phyloP scores from a whole-genome alignment of 2,329 filamentous ascomycete species.

The Penicillium aurantiogriseum region DNA sequence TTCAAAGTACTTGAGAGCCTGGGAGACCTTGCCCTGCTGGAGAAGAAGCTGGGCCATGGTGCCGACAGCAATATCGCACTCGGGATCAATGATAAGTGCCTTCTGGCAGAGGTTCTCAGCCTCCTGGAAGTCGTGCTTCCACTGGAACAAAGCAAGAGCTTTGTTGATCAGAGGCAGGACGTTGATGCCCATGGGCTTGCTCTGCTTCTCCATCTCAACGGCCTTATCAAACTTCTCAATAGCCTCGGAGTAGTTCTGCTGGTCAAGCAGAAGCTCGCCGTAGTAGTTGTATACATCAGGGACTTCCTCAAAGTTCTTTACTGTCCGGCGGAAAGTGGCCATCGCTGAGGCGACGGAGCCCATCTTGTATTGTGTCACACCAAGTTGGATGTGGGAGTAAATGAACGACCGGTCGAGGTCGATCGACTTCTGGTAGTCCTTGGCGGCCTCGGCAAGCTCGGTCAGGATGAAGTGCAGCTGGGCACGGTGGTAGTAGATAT shows the following conservation, averaged over 20 bases:
- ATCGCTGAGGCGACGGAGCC: constrained; percentile 96
- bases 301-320: constrained; percentile 97
- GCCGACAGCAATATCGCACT: constrained; percentile 97
- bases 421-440: constrained; percentile 99
- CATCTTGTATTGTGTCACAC: constrained; percentile 99
- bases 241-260: constrained; percentile 91
- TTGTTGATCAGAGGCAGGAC: constrained; percentile 98
- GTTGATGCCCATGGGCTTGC: constrained; percentile 93
- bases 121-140: constrained; percentile 94
- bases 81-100: constrained; percentile 94
- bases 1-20: constrained; percentile 96
- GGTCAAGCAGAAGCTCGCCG: constrained; percentile 92
- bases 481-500: constrained; percentile 98
- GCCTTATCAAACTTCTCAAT: constrained; percentile 98
- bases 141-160: constrained; percentile 93
- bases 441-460: constrained; percentile 88
- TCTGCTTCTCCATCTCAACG: constrained; percentile 97
- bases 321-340: constrained; percentile 94
- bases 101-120: constrained; percentile 97
- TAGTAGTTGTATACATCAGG: constrained; percentile 99
- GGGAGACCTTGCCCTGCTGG: constrained; percentile 94
- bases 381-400: constrained; percentile 98
- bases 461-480: constrained; percentile 97
- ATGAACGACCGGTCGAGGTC: constrained; percentile 95
- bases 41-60: constrained; percentile 97